Conservation (phyloP, 1,139 yeast genomes). For the Protomyces macrosporus region DNA sequence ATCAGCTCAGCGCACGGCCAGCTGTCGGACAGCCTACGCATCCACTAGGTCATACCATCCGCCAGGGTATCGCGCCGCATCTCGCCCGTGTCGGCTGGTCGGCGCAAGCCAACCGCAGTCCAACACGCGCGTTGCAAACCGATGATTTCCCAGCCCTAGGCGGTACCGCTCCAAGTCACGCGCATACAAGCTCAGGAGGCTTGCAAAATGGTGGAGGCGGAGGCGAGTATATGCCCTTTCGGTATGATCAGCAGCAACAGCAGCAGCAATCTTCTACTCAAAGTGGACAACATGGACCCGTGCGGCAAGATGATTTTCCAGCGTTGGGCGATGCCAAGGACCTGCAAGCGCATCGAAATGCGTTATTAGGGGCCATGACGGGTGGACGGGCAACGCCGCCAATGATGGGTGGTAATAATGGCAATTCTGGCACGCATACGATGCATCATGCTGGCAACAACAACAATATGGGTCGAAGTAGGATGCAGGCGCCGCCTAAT, state of each 20-base stretch:
- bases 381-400: conserved; percentile 15
- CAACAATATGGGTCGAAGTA: background rate
- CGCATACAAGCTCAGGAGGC: background rate
- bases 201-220: background rate
- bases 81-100: conserved; percentile 1
- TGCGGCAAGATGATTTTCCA: background rate
- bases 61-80: background rate
- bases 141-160: conserved; percentile 25
- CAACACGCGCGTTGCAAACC: conserved; percentile 12
- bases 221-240: conserved; percentile 11
- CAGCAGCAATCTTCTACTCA: conserved; percentile 4
- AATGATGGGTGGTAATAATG: background rate
- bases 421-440: background rate
- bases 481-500: conserved; percentile 15
- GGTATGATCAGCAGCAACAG: conserved; percentile 17
- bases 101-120: conserved; percentile 4
- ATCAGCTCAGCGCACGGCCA: conserved; percentile 10
- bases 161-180: background rate
- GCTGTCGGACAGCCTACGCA: conserved; percentile 9
- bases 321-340: background rate
- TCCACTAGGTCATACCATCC: conserved; percentile 5
- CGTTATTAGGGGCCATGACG: conserved; percentile 21
- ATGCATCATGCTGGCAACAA: conserved; percentile 1
- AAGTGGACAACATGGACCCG: background rate
- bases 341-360: conserved; percentile 17